Evolutionary conservation across 768 basidiomycete genomes (phyloP), one percentile per base, ranked within the genome.

Genomic region (Boletus bicolor): DNA sequence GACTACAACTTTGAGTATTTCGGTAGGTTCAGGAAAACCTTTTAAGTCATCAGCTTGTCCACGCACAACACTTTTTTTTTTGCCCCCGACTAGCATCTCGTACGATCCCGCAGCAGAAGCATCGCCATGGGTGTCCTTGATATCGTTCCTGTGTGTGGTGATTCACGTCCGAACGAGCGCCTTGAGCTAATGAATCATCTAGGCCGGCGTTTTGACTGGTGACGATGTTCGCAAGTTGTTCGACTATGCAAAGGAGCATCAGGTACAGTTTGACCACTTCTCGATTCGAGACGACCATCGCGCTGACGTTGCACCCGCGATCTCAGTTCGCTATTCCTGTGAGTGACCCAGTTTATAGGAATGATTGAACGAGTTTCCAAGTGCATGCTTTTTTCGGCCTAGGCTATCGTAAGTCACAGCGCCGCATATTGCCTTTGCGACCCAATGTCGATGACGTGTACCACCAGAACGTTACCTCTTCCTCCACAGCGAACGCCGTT

Each of bases 131-230:
- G 89, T 65, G 73, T 91, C 66, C 86, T 91, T 70, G 89, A 91
- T 68, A 80, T 91, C 68, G 88, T 93, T 60, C 90, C 91, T 51
- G 90, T 93, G 69, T 61, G 88, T 77, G 14, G 9, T n/a, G 32
- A 43, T 43, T 14, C 37, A 7, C 26, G 34, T 42, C n/a, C 4
- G 9, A 21, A 44, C 7, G 37, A 9, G 12, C 21, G 45, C 35
- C 19, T 35, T 21, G 53, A 63, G 58, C 44, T 54, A 30, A 57
- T 43, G 45, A 4, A 38, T 51, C 17, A 43, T 55, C 49, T 48
- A 96, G 94, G 80, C 93, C 72, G 96, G 96, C 61, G 96, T 99
- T 58, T 76, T 99, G 71, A 95, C 93, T 57, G 96, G 96, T 73
- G 90, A 95, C 64, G 84, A 98, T 72, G 90, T 93, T 65, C 86